Conservation (phyloP, 78 protist species). For the Guillardia theta region DNA sequence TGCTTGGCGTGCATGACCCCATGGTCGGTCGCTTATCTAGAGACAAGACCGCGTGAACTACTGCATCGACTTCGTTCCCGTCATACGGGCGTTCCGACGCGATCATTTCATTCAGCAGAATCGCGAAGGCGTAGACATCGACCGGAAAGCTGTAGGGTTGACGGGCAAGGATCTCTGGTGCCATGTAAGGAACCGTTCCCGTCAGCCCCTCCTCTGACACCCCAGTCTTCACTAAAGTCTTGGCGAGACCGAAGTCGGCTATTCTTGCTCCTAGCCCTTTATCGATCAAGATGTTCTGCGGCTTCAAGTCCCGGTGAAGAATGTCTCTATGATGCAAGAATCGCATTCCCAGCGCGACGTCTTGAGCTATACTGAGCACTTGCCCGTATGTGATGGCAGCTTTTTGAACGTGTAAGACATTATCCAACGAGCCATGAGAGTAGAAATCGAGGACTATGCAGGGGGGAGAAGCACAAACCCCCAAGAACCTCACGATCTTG, state of each 20-base stretch:
- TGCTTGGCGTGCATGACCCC: background rate
- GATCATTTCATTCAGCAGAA: background rate
- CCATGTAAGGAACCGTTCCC: constrained; percentile 5
- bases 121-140: background rate
- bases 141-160: background rate
- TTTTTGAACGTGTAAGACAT: background rate
- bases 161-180: background rate
- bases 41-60: no score
- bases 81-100: background rate
- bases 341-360: background rate
- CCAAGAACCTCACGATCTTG: background rate
- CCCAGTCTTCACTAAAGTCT: background rate
- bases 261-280: background rate
- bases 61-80: background rate
- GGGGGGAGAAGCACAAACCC: background rate
- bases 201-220: background rate
- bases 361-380: background rate
- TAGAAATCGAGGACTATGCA: background rate
- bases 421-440: background rate
- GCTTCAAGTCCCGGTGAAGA: background rate
- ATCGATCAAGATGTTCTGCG: background rate
- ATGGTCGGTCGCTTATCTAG: background rate
- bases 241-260: background rate
- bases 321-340: background rate
- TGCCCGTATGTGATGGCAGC: background rate